Base-by-base conservation (phyloP, 2,329 filamentous ascomycete species). In the Ophiocordyceps sinensis region DNA sequence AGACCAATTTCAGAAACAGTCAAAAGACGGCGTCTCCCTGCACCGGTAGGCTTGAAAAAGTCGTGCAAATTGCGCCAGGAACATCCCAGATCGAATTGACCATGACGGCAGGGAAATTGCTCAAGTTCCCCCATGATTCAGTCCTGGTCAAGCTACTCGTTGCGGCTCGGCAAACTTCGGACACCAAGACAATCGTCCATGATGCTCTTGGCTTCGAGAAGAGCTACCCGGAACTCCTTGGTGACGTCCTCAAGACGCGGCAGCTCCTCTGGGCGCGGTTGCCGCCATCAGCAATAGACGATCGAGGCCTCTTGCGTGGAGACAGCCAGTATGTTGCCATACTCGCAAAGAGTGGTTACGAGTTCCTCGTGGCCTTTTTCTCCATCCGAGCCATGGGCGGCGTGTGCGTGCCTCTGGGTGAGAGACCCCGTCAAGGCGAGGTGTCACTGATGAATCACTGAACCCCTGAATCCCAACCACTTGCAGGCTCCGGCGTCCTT, bases 341-440 rank as follows among this genome's bases (percentile, higher is more conserved):
- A 14, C 45, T 51, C 13, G 43, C 48, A 15, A 28, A 29, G 17
- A 45, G 45, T 9, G 49, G 51, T 6, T 53, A 53, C 34, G 51
- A 51, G 35, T 52, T 52, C 21, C 36, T 50, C 11, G 51, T 53
- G 5, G 50, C 49, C 3, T 52, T 50, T 29, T 50, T 51, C 19
- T 46, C 47, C 10, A 41, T 44, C 17, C 45, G 47, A 9, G 50
- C 43, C 4, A 30, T 53, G 4, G 50, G 47, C 5, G 49, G 49
- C 14, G 49, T 47, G 6, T 46, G 43, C 14, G 37, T 51, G 14
- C 45, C 50, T 2, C 29, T 52, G 19, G 44, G 49, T 49, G 31
- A 15, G 44, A 38, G 28, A 2, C n/a, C n/a, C 12, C 10, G 11
- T 37, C 36, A 3, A 5, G 19, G 5, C 11, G 11, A 2, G 11